Evolutionary conservation across 2,329 filamentous ascomycete species (phyloP).

Genomic region (Fusarium gaditjirri): DNA sequence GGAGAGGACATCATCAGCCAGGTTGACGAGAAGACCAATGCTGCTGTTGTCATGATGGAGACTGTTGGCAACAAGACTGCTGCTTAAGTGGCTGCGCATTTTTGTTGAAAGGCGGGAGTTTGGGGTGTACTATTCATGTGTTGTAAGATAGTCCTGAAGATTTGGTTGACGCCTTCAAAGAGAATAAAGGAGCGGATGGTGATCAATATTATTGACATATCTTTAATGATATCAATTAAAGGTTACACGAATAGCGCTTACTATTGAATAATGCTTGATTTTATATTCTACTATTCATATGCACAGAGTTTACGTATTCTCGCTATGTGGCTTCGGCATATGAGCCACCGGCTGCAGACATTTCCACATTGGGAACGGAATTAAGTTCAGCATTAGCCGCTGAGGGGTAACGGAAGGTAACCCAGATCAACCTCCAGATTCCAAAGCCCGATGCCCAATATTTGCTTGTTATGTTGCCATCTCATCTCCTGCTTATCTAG

Average conservation of each 20-base stretch:
- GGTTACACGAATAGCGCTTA: neutral
- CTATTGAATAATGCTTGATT: neutral
- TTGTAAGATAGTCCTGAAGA: neutral
- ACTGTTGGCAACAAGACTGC: conserved; percentile 4
- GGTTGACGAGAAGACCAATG: conserved; percentile 27
- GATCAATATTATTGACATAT: neutral
- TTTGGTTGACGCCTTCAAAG: neutral
- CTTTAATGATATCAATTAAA: neutral
- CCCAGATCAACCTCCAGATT: neutral
- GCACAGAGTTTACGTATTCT: neutral
- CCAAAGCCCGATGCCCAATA: conserved; percentile 4
- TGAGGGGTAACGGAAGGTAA: conserved; percentile 22
- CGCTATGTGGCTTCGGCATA: neutral
- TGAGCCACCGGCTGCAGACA: neutral
- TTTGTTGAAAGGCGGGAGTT: no score
- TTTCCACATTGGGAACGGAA: neutral
- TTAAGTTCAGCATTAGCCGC: neutral
- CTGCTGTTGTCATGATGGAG: conserved; percentile 13
- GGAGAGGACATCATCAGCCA: conserved; percentile 19
- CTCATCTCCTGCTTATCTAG: neutral
- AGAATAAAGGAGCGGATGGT: neutral
- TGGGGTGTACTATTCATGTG: neutral
- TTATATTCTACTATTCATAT: no score
- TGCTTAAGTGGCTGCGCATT: neutral
- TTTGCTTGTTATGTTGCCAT: neutral